These are phyloP conservation scores for Melastoma candidum DNA, from an alignment of 441 rosid species.

Conservation along the genomic window DNA sequence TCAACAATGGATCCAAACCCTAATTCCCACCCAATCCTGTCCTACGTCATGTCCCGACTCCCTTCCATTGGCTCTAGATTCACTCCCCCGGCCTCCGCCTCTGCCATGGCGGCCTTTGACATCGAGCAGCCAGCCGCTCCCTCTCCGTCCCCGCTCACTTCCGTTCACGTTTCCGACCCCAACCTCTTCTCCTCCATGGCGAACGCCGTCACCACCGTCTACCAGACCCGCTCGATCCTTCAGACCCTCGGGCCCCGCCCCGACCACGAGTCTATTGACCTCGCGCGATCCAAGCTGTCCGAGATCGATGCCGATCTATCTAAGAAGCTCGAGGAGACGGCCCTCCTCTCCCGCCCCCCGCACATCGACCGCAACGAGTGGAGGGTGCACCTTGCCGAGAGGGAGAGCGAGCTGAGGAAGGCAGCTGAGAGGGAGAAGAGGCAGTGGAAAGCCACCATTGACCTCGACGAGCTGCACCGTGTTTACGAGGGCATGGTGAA, in stretches of 20 bases:
- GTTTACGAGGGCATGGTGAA: conserved; percentile 58
- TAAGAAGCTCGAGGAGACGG: conserved; percentile 63
- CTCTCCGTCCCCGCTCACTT: conserved; percentile 16
- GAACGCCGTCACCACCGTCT: conserved; percentile 55
- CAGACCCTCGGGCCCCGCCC: conserved; percentile 80
- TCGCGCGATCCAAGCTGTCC: conserved; percentile 40
- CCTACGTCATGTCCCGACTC: conserved; percentile 57
- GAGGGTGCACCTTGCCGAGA: conserved; percentile 43
- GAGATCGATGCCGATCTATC: conserved; percentile 50
- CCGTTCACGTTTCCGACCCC: conserved; percentile 42
- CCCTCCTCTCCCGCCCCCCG: conserved; percentile 42
- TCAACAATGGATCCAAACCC: conserved; percentile 58
- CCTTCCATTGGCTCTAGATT: conserved; percentile 40
- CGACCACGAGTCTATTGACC: conserved; percentile 77
- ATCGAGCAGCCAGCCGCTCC: conserved; percentile 43
- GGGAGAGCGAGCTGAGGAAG: conserved; percentile 45
- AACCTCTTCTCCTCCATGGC: conserved; percentile 66
- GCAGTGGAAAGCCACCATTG: conserved; percentile 37
- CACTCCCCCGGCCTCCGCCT: conserved; percentile 15
- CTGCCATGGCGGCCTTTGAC: conserved; percentile 19
- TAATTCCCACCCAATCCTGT: conserved; percentile 50
- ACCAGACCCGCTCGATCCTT: conserved; percentile 69
- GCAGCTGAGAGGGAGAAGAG: conserved; percentile 47
- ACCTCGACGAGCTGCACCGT: conserved; percentile 69
- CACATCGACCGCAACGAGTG: conserved; percentile 42